phyloP scores from a whole-genome alignment of 2,329 filamentous ascomycete species.

The Periglandula ipomoeae region DNA sequence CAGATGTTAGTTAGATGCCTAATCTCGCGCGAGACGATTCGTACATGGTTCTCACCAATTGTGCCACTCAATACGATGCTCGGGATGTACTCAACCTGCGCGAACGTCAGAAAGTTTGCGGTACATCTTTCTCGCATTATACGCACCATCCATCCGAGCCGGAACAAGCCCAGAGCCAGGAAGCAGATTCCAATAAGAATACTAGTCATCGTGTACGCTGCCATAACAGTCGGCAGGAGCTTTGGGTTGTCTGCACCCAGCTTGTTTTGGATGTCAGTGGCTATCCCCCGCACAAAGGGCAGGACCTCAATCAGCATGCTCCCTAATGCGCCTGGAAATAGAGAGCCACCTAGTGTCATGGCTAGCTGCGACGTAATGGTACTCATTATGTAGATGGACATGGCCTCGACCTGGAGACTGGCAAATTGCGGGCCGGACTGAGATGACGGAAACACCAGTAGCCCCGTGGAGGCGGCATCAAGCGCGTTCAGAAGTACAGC shows the following conservation, averaged over 20 bases:
- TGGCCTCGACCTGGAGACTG: neutral
- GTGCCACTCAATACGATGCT: neutral
- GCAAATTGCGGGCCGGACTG: neutral
- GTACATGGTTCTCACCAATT: neutral
- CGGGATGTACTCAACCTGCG: neutral
- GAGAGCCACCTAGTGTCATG: neutral
- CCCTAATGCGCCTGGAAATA: neutral
- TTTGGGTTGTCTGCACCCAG: neutral
- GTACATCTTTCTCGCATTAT: neutral
- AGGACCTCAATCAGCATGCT: constrained; percentile 1
- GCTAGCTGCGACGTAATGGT: neutral
- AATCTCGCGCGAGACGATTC: neutral
- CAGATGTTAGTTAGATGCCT: neutral
- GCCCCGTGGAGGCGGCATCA: neutral
- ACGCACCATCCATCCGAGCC: neutral
- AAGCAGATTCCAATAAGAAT: neutral
- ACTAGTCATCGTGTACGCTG: neutral
- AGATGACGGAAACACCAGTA: neutral
- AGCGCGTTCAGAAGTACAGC: neutral
- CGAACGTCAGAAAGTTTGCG: neutral
- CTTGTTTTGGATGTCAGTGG: neutral
- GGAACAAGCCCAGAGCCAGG: neutral
- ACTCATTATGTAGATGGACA: constrained; percentile 2
- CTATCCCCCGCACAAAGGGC: constrained; percentile 1
- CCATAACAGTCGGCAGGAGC: neutral